Conservation (phyloP, 108 stramenopile species). For the Parietichytrium sp. region DNA sequence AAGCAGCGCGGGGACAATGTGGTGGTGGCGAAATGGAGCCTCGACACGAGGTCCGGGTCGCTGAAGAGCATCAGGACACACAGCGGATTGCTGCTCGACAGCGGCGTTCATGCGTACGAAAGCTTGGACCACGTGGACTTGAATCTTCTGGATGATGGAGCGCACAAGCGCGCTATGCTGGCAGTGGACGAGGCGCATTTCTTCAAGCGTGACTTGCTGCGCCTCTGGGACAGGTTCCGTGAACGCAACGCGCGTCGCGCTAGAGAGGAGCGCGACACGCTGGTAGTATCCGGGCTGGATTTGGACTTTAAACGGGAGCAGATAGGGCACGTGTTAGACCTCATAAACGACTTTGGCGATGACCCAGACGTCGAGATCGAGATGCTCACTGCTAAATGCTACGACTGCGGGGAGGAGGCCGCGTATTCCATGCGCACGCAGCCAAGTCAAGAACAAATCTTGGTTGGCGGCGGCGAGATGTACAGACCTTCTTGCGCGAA, state of each 20-base stretch:
- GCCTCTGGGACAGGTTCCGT: background rate
- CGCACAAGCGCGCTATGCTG: too few species aligned
- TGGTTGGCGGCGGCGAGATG: slow-evolving; percentile 13
- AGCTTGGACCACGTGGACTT: background rate
- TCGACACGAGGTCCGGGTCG: background rate
- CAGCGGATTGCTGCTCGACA: background rate
- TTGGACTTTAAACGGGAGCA: background rate
- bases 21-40: slow-evolving; percentile 8
- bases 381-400: background rate
- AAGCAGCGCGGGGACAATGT: background rate
- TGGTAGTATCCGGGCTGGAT: background rate
- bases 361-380: background rate
- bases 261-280: background rate
- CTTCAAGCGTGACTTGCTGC: background rate
- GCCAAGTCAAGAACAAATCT: background rate
- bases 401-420: background rate
- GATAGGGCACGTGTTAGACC: background rate
- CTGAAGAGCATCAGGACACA: background rate
- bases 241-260: background rate
- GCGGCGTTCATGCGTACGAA: background rate
- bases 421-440: background rate
- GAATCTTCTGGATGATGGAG: background rate
- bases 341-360: background rate
- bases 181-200: slow-evolving; percentile 30
- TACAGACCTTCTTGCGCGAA: slow-evolving; percentile 5